Percentiles rank a stretch among this genome's conserved stretches.
phyloP scores from a whole-genome alignment of 2,329 filamentous ascomycete genomes.

The Fusarium solani-melongenae region DNA sequence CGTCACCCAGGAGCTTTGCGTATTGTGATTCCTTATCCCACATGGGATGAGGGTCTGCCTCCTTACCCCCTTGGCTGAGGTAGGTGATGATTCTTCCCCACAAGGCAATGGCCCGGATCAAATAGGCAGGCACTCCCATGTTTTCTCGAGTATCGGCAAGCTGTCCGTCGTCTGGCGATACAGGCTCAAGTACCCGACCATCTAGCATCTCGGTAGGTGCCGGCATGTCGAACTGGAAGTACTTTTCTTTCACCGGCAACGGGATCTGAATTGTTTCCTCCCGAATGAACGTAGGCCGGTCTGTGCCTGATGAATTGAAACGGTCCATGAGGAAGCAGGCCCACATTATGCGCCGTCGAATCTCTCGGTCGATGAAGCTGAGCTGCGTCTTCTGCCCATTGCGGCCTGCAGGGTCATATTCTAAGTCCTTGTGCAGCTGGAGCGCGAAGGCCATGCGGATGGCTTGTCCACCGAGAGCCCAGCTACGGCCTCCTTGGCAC shows the following conservation, averaged over 20 bases:
- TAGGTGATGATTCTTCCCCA: constrained; percentile 94
- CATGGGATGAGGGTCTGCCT: constrained; percentile 79
- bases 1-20: constrained; percentile 74
- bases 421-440: constrained; percentile 91
- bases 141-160: constrained; percentile 78
- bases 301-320: constrained; percentile 95
- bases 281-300: constrained; percentile 89
- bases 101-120: constrained; percentile 84
- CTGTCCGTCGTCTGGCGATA: constrained; percentile 71
- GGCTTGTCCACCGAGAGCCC: constrained; percentile 94
- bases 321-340: constrained; percentile 97
- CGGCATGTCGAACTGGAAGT: constrained; percentile 91
- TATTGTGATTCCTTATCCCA: constrained; percentile 88
- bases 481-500: constrained; percentile 94
- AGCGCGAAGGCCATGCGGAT: constrained; percentile 97
- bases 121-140: constrained; percentile 94
- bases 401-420: constrained; percentile 79
- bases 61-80: constrained; percentile 88
- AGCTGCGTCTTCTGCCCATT: constrained; percentile 71
- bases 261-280: constrained; percentile 91
- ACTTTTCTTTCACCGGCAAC: constrained; percentile 88
- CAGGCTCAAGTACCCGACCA: constrained; percentile 73
- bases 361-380: constrained; percentile 93
- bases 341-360: constrained; percentile 96
- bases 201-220: constrained; percentile 86